Evolutionary conservation across 2,329 filamentous ascomycete genomes (phyloP).

Genomic region (Fusarium gaditjirri): DNA sequence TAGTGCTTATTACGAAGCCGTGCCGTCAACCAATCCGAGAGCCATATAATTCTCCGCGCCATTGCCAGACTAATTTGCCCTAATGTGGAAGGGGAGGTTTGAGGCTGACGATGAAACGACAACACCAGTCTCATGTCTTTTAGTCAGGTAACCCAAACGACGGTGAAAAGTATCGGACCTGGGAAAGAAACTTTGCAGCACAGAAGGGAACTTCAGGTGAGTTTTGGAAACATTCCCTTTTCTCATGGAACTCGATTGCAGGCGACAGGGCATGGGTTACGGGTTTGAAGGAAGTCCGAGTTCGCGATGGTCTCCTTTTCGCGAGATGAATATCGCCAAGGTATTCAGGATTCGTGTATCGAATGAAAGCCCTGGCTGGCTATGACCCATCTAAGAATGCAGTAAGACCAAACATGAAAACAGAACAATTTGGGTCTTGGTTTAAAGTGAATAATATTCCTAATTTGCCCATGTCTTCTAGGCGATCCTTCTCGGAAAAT

Average conservation of each 20-base stretch:
- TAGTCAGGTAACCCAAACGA: conserved; percentile 10
- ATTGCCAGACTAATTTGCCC: conserved; percentile 13
- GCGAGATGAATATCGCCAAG: neutral
- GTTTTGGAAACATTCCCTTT: neutral
- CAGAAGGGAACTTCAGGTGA: neutral
- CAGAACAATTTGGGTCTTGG: neutral
- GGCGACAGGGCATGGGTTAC: neutral
- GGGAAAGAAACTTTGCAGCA: neutral
- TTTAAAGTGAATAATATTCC: neutral
- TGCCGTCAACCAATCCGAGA: conserved; percentile 1
- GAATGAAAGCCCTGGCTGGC: neutral
- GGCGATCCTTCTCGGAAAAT: neutral
- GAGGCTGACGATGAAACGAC: conserved; percentile 31
- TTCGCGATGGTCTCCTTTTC: neutral
- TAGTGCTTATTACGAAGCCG: conserved; percentile 19
- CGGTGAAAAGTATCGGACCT: neutral
- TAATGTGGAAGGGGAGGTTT: conserved; percentile 3
- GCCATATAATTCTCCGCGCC: conserved; percentile 50
- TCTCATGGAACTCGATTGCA: neutral
- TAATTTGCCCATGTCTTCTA: neutral
- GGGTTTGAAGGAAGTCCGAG: neutral
- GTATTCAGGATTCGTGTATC: neutral
- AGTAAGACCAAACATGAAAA: neutral
- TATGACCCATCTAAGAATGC: neutral
- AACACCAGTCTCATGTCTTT: conserved; percentile 1